Conservation (phyloP, 345 rosid species). For the Stellera chamaejasme region DNA sequence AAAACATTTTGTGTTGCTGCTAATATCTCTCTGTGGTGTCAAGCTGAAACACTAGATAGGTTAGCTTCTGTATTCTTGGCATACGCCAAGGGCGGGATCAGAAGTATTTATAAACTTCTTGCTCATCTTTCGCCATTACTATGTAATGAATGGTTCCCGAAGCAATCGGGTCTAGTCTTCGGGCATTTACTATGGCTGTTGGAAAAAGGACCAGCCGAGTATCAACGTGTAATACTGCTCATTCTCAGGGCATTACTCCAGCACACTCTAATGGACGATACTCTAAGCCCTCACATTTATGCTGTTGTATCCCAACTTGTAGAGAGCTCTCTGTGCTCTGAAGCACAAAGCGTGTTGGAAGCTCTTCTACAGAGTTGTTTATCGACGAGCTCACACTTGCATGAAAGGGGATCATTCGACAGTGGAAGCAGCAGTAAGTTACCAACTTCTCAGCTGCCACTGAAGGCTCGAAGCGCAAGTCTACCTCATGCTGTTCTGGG, state of each 20-base stretch:
- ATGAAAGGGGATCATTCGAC: slow-evolving; percentile 45
- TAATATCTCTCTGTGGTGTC: slow-evolving; percentile 75
- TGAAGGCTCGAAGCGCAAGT: slow-evolving; percentile 63
- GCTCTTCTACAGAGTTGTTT: slow-evolving; percentile 90
- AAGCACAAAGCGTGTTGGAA: slow-evolving; percentile 77
- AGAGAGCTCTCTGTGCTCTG: slow-evolving; percentile 89
- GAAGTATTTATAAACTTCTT: slow-evolving; percentile 61
- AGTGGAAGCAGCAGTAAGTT: slow-evolving; percentile 55
- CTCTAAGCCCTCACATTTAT: slow-evolving; percentile 91
- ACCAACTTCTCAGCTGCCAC: slow-evolving; percentile 64
- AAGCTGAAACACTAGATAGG: slow-evolving; percentile 59
- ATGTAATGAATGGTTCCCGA: slow-evolving; percentile 85
- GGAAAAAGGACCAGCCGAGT: slow-evolving; percentile 87
- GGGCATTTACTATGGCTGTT: slow-evolving; percentile 75
- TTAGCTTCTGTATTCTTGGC: slow-evolving; percentile 59
- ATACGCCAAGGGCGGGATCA: slow-evolving; percentile 65
- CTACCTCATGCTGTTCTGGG: slow-evolving; percentile 54
- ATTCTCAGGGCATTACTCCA: slow-evolving; percentile 86
- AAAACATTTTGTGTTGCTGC: slow-evolving; percentile 76
- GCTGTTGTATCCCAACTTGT: slow-evolving; percentile 85
- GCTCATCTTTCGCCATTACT: slow-evolving; percentile 70
- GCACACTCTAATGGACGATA: slow-evolving; percentile 93
- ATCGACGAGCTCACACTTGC: slow-evolving; percentile 51
- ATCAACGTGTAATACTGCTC: slow-evolving; percentile 77
- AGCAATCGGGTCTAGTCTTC: slow-evolving; percentile 83